Evolutionary conservation across 2,329 filamentous ascomycete genomes (phyloP), one percentile per base, ranked within the genome.

Genomic region (Alternaria incomplexa): DNA sequence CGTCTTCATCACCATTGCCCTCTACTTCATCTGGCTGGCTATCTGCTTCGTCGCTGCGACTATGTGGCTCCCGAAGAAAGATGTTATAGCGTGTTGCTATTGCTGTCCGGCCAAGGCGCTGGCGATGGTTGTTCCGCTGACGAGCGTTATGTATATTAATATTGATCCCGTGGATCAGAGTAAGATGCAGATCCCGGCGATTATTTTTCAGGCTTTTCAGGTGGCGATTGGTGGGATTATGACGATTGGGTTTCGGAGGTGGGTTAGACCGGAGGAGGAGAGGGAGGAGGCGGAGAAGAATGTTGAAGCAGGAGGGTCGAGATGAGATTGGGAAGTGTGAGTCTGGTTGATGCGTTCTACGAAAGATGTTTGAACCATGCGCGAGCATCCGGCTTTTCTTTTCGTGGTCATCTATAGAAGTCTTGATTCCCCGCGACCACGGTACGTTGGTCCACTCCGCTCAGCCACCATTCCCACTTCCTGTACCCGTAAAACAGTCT

Each of bases 51-150:
- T 81, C 40, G 82, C 87, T 2, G 85, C 84, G 2, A 76, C 85
- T 3, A 77, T 83, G 36, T 87, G 84, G 70, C 83, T 91, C 74
- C 80, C 85, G 0, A 85, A 85, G 40, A 85, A 86, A 61, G 88
- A 92, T 69, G 86, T 90, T 0, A 86, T 92, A 53, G 89, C 91
- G 0, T 87, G 91, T 13, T 92, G 90, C 69, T 92, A 92, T 77
- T 92, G 90, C 70, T 89, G 88, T 25, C 89, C 90, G 0, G 90
- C 90, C 13, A 93, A 93, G 78, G 91, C 90, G 3, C 89, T 90
- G 1, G 89, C 87, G 3, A 82, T 93, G 61, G 90, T 90, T 0
- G 90, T 93, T 8, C 90, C 90, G 0, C 75, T 93, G 26, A 84
- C 88, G 54, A 87, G 87, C 30, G 87, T 90, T 62, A 92, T 93